phyloP scores from a whole-genome alignment of 768 basidiomycete species.

The Tricholoma terreum region DNA sequence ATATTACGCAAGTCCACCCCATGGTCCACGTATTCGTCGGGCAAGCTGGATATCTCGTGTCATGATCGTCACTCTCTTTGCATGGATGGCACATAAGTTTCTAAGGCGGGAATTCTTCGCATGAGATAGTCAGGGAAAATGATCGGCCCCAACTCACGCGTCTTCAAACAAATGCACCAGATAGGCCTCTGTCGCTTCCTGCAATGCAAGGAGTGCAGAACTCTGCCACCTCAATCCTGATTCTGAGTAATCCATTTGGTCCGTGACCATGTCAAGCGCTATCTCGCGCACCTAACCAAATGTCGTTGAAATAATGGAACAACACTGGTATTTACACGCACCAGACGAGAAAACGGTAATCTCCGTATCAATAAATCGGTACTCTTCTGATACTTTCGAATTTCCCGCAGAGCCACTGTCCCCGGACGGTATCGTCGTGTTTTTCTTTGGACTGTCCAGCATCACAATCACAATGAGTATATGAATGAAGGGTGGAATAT shows the following conservation, averaged over 20 bases:
- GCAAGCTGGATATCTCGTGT: constrained; percentile 96
- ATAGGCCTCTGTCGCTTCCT: constrained; percentile 95
- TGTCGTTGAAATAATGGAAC: background rate
- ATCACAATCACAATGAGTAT: background rate
- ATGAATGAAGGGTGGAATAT: background rate
- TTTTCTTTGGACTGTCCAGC: constrained; percentile 33
- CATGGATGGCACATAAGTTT: constrained; percentile 95
- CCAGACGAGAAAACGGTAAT: constrained; percentile 89
- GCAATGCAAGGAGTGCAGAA: constrained; percentile 88
- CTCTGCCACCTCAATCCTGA: constrained; percentile 88
- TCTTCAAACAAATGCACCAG: constrained; percentile 97
- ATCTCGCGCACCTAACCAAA: constrained; percentile 87
- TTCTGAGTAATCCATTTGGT: constrained; percentile 58
- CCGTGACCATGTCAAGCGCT: constrained; percentile 84
- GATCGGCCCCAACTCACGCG: constrained; percentile 64
- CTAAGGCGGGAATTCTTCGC: constrained; percentile 38
- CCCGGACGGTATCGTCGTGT: constrained; percentile 80
- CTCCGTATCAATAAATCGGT: constrained; percentile 86
- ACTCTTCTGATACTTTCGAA: constrained; percentile 91
- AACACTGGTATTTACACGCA: constrained; percentile 38
- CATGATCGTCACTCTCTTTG: constrained; percentile 98
- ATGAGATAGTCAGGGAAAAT: background rate
- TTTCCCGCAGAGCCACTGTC: constrained; percentile 87
- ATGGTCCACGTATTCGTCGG: constrained; percentile 88
- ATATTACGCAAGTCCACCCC: constrained; percentile 65